Percentiles rank a stretch among this genome's conserved stretches.
Evolutionary conservation across 805 yeast species (phyloP).

Genomic region (Saccharomycopsis javanensis): DNA sequence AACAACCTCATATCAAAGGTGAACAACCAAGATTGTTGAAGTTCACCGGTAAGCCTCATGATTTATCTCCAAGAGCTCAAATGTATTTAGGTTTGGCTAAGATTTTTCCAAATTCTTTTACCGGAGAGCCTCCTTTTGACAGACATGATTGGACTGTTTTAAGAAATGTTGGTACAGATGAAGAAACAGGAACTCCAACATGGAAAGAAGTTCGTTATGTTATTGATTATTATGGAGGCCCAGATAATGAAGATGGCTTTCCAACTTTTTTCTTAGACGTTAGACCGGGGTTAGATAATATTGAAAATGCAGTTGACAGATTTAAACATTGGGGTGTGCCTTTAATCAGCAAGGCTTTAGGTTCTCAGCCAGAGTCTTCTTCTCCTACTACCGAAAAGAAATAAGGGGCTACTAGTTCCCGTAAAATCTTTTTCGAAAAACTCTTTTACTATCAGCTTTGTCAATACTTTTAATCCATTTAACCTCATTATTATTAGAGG

Average conservation of each 20-base stretch:
- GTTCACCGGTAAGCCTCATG: conserved; percentile 89
- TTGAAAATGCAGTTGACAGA: conserved; percentile 58
- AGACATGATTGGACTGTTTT: conserved; percentile 98
- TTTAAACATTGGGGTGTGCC: conserved; percentile 58
- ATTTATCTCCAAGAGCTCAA: conserved; percentile 77
- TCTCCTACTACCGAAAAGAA: background rate
- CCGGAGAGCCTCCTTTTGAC: conserved; percentile 84
- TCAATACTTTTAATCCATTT: background rate
- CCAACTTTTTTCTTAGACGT: conserved; percentile 92
- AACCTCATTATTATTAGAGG: no score
- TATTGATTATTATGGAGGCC: conserved; percentile 93
- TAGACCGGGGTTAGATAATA: conserved; percentile 82
- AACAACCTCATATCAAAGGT: conserved; percentile 51
- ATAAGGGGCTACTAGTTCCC: background rate
- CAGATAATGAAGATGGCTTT: conserved; percentile 75
- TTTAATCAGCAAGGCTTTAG: background rate
- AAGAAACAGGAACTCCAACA: conserved; percentile 26
- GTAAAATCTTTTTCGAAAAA: background rate
- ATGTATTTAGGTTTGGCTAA: conserved; percentile 55
- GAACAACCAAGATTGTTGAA: conserved; percentile 67
- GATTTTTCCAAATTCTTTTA: conserved; percentile 62
- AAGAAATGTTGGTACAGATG: conserved; percentile 39
- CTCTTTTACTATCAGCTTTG: background rate
- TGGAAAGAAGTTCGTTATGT: conserved; percentile 82
- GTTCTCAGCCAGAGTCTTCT: background rate